These are phyloP conservation scores for Asterella californica DNA, from an alignment of 225 moss, liverwort and hornwort genomes.

Conservation along the genomic window DNA sequence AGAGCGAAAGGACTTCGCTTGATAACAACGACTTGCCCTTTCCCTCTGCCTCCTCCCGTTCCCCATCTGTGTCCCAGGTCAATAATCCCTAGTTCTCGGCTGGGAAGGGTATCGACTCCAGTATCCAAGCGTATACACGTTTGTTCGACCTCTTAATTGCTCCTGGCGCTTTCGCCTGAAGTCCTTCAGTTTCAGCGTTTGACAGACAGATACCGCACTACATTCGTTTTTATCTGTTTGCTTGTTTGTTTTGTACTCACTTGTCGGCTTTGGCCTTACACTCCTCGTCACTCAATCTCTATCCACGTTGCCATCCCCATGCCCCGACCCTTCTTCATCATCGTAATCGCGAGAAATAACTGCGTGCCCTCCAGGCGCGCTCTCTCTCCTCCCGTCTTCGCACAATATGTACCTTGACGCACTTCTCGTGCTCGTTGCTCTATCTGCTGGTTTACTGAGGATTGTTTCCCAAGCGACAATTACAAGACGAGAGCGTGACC, in stretches of 20 bases:
- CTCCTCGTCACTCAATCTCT: neutral
- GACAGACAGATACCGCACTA: constrained; percentile 9
- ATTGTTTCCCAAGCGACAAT: too few relatives aligned
- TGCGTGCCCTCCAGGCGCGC: neutral
- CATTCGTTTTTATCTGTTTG: neutral
- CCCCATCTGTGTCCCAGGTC: neutral
- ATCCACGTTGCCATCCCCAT: neutral
- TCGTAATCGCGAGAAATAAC: too few relatives aligned
- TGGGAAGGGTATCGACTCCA: neutral
- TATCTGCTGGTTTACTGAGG: neutral
- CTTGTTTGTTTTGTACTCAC: neutral
- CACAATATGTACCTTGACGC: neutral
- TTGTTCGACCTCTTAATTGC: neutral
- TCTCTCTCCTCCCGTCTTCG: neutral
- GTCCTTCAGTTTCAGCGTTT: neutral
- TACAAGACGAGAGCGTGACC: neutral
- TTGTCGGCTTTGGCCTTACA: neutral
- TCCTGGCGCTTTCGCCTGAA: neutral
- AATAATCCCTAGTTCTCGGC: neutral
- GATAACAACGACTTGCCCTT: neutral
- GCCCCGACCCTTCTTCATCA: neutral
- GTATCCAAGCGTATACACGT: neutral
- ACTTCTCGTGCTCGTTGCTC: neutral
- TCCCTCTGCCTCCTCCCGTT: too few relatives aligned
- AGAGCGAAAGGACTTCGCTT: too few relatives aligned